Percentiles rank a stretch among this genome's conserved stretches.
phyloP scores from a whole-genome alignment of 2,329 filamentous ascomycete genomes.

The Passalora sequoiae region DNA sequence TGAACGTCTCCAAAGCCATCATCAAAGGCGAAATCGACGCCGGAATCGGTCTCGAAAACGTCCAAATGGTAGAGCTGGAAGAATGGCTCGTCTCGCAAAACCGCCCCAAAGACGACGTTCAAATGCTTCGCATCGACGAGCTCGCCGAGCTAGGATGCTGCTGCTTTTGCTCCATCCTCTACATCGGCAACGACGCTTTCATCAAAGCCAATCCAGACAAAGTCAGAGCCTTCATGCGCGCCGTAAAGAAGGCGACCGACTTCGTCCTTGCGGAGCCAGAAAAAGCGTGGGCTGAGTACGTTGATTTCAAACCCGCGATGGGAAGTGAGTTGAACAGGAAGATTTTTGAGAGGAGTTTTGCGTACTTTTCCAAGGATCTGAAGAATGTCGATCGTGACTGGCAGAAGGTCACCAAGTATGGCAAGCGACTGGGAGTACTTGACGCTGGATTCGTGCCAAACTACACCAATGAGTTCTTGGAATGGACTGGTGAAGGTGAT shows the following conservation, averaged over 20 bases:
- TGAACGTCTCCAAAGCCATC: conserved; percentile 75
- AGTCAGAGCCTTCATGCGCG: conserved; percentile 62
- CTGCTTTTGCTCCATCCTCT: conserved; percentile 78
- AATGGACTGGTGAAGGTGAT: conserved; percentile 61
- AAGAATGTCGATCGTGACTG: conserved; percentile 72
- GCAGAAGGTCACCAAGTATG: conserved; percentile 71
- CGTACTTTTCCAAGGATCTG: conserved; percentile 68
- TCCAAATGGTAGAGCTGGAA: conserved; percentile 77
- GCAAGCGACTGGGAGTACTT: conserved; percentile 66
- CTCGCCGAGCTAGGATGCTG: conserved; percentile 74
- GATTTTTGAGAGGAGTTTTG: conserved; percentile 74
- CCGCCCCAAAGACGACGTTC: conserved; percentile 61
- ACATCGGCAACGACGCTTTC: conserved; percentile 72
- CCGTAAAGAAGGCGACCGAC: conserved; percentile 70
- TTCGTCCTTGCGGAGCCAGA: conserved; percentile 61
- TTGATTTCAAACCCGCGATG: conserved; percentile 68
- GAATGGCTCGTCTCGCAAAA: conserved; percentile 64
- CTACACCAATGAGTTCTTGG: conserved; percentile 66
- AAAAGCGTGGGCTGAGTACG: conserved; percentile 62
- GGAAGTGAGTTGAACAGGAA: conserved; percentile 64
- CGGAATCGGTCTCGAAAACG: conserved; percentile 72
- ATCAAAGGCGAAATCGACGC: conserved; percentile 68
- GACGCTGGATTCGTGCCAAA: conserved; percentile 61
- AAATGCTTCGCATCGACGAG: conserved; percentile 77
- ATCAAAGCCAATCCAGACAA: conserved; percentile 61